Evolutionary conservation across 192 early-diverging fungal species (phyloP).

Genomic region (Pilobolus umbonatus): DNA sequence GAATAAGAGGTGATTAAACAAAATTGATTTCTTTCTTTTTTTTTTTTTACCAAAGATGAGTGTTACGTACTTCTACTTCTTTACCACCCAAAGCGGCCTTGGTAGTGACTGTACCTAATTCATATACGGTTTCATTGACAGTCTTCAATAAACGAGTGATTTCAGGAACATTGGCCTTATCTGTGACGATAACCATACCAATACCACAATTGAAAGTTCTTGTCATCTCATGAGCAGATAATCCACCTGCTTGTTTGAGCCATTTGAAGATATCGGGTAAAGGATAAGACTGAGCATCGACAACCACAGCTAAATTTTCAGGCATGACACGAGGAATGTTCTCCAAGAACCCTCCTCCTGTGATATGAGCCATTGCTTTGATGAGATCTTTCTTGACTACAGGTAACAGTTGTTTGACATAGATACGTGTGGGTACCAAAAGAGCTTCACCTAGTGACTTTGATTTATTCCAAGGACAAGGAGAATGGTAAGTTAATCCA

Average conservation of each 20-base stretch:
- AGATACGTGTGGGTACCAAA: constrained; percentile 92
- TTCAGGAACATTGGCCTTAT: constrained; percentile 51
- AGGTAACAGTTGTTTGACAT: constrained; percentile 89
- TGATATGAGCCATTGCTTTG: constrained; percentile 98
- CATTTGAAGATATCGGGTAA: constrained; percentile 94
- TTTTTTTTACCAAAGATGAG: constrained; percentile 31
- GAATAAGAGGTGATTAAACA: no score
- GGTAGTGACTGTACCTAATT: constrained; percentile 62
- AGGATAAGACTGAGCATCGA: constrained; percentile 80
- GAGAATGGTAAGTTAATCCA: constrained; percentile 67
- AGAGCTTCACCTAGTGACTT: constrained; percentile 79
- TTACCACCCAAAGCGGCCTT: constrained; percentile 45
- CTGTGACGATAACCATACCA: constrained; percentile 93
- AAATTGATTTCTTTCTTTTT: constrained; percentile 1
- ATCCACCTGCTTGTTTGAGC: constrained; percentile 81
- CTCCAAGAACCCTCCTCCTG: constrained; percentile 96
- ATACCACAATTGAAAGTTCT: constrained; percentile 99
- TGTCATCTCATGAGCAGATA: constrained; percentile 80
- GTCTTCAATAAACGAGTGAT: constrained; percentile 55
- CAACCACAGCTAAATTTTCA: constrained; percentile 65
- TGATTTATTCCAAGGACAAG: constrained; percentile 77
- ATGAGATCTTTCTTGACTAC: constrained; percentile 68
- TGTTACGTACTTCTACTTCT: constrained; percentile 44
- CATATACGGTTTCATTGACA: constrained; percentile 62
- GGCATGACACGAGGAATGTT: constrained; percentile 97